These are phyloP conservation scores for Microascus cirrosus DNA, from an alignment of 2,329 filamentous ascomycete species.

Conservation along the genomic window DNA sequence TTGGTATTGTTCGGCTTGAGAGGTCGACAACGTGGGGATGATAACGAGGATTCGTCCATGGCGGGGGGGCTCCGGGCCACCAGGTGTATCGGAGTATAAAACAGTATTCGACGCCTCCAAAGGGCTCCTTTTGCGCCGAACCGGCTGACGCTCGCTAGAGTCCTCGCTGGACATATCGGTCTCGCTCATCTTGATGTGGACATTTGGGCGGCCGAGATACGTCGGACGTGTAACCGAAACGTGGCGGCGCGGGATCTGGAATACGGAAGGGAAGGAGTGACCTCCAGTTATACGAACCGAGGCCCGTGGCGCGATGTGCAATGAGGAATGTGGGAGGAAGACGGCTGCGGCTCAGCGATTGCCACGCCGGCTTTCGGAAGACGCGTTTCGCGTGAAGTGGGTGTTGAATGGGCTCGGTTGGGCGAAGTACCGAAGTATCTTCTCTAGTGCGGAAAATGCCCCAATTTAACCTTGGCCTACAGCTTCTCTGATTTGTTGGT, in stretches of 20 bases:
- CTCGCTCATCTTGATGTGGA: neutral
- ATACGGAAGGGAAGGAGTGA: no score
- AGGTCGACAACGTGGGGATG: conserved; percentile 3
- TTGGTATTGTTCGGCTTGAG: conserved; percentile 14
- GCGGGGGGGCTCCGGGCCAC: neutral
- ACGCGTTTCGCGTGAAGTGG: neutral
- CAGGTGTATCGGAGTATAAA: neutral
- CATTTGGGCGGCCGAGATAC: neutral
- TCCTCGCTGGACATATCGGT: neutral
- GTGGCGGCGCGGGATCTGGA: no score
- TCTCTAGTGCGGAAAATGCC: neutral
- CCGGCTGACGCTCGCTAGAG: neutral
- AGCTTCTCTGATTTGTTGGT: neutral
- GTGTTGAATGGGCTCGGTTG: neutral
- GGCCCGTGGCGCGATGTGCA: no score
- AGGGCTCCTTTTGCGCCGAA: neutral
- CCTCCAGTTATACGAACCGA: no score
- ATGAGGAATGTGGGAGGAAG: no score
- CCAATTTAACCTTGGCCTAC: neutral
- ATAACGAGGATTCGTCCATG: conserved; percentile 5
- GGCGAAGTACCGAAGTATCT: neutral
- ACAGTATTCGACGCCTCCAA: neutral
- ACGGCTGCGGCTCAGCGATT: no score
- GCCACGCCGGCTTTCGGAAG: no score
- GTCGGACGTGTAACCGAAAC: neutral